Base-by-base conservation (phyloP, 495 filamentous ascomycete genomes). In the Platismatia glauca region DNA sequence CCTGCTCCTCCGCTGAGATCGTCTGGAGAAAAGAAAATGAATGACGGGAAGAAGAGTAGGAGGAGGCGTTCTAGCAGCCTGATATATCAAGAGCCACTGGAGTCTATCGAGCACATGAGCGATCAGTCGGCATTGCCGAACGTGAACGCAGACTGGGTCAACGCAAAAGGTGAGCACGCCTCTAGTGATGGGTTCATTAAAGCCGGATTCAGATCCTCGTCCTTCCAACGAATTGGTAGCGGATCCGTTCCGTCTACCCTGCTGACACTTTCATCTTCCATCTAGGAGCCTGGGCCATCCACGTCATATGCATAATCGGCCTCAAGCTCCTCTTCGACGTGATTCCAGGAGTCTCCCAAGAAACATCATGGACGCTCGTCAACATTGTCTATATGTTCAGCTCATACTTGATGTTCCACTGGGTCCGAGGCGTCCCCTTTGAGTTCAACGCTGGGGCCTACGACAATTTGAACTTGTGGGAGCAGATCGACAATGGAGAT, bases 401-500 rank as follows among this genome's bases (percentile, higher is more conserved):
- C 72, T 96, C 94, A 22, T 98, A 96, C 76, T 82, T 98, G 71
- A 98, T 97, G 94, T 98, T 98, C 75, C 94, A 98, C 78, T 96
- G 87, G 79, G 94, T 98, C 69, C 90, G 91, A 71, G 94, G 94
- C 72, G 90, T 97, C 58, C 94, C 94, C 20, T 98, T 98, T 76
- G 94, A 98, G 71, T 98, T 97, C 82, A 97, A 98, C 73, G 86
- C 90, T n/a, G 94, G 94, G 57, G 94, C 94, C 63, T 98, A 96
- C 79, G 94, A 98, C 76, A 97, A 97, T 72, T 82, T 97, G 67
- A 97, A 97, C 77, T 96, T 98, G 92, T 98, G 94, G 94, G 94
- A 98, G 79, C 94, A 98, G 79, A 98, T 98, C 72, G 94, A 98
- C 78, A 94, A 98, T 70, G 94, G 94, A 35, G 94, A 94, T 73